phyloP scores from a whole-genome alignment of 2,329 filamentous ascomycete species.

The Fusarium sp. region DNA sequence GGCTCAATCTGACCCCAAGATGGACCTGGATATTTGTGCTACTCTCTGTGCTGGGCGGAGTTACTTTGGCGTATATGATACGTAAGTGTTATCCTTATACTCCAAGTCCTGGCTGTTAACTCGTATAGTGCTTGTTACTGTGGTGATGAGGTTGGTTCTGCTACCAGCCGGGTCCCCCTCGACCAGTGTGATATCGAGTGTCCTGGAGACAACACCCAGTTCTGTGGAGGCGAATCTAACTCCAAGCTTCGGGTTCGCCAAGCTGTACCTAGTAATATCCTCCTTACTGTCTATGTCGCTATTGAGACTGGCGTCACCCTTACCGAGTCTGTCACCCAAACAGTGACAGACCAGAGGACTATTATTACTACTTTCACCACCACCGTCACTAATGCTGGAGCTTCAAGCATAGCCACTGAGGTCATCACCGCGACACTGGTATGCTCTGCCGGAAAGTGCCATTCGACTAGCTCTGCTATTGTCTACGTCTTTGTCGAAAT shows the following conservation, averaged over 20 bases:
- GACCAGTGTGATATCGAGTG: not conserved
- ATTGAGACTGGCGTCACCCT: not conserved
- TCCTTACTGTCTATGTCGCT: conserved; percentile 32
- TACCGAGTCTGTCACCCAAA: not conserved
- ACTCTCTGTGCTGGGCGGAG: not conserved
- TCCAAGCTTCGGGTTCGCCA: not conserved
- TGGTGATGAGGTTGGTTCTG: not conserved
- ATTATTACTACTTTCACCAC: conserved; percentile 25
- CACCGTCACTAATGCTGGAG: not conserved
- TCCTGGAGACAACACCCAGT: not conserved
- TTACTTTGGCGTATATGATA: not conserved
- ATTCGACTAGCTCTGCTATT: not conserved
- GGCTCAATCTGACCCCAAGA: not conserved
- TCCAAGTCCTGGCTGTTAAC: not conserved
- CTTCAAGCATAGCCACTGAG: not conserved
- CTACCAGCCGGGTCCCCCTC: not conserved
- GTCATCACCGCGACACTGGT: conserved; percentile 20
- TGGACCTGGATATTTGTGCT: not conserved
- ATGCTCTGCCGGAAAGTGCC: conserved; percentile 27
- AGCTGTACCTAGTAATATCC: not conserved
- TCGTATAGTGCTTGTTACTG: not conserved
- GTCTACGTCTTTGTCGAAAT: conserved; percentile 32
- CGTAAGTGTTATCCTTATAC: not conserved
- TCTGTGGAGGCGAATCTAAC: not conserved
- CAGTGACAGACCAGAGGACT: conserved; percentile 20